Evolutionary conservation across 371 early-diverging fungal genomes (phyloP).

Genomic region (Mucor saturninus): DNA sequence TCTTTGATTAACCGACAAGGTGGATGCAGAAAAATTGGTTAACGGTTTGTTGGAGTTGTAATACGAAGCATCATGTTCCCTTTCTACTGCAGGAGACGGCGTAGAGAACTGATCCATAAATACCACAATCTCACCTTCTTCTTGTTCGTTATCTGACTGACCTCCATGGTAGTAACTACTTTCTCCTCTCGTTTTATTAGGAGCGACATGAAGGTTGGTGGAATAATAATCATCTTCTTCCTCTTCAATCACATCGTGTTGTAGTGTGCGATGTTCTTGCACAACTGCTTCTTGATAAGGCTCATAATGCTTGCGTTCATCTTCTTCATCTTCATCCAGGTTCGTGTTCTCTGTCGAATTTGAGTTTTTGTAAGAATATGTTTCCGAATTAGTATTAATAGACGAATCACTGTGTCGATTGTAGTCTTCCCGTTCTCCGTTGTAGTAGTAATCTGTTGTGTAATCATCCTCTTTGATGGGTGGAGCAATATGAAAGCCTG

Average conservation of each 20-base stretch:
- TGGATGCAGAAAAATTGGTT: not conserved
- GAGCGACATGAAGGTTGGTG: constrained; percentile 8
- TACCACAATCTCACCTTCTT: constrained; percentile 29
- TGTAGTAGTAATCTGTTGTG: not conserved
- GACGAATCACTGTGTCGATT: constrained; percentile 19
- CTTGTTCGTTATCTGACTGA: constrained; percentile 7
- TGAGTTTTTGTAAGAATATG: constrained; percentile 23
- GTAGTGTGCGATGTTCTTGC: too few species aligned
- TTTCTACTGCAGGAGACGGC: not conserved
- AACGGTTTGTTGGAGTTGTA: not conserved
- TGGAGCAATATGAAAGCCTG: not conserved
- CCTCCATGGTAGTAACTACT: constrained; percentile 16
- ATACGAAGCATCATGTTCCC: not conserved
- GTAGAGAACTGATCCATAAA: constrained; percentile 20
- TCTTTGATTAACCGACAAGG: not conserved
- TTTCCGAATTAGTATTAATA: constrained; percentile 2
- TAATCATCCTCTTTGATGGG: not conserved
- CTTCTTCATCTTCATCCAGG: constrained; percentile 19
- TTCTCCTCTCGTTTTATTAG: not conserved
- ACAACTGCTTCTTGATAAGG: not conserved
- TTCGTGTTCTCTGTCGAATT: constrained; percentile 26
- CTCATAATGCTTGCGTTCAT: not conserved
- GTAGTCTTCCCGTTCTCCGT: not conserved
- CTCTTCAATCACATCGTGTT: not conserved
- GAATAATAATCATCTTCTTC: constrained; percentile 23